phyloP scores from a whole-genome alignment of 2,329 filamentous ascomycete genomes.

The Pseudonectria buxi region DNA sequence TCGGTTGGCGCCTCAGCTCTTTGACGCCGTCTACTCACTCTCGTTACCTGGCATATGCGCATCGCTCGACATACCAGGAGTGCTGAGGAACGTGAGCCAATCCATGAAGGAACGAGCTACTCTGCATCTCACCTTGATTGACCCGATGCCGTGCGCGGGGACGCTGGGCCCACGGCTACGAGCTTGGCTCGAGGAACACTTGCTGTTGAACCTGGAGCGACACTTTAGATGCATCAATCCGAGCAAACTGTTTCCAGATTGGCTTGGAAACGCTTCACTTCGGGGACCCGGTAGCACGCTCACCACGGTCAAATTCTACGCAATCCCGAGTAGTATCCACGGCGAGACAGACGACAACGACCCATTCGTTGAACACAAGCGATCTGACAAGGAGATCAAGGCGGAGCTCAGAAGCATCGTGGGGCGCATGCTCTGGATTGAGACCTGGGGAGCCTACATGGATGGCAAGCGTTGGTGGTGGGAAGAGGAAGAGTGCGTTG shows the following conservation, averaged over 20 bases:
- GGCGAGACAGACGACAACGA: slow-evolving; percentile 16
- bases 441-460: slow-evolving; percentile 52
- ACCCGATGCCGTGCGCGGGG: slow-evolving; percentile 50
- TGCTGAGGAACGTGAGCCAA: slow-evolving; percentile 51
- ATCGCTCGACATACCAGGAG: slow-evolving; percentile 46
- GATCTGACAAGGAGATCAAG: slow-evolving; percentile 27
- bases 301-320: slow-evolving; percentile 44
- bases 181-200: slow-evolving; percentile 55
- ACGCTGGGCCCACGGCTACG: slow-evolving; percentile 52
- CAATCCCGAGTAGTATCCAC: slow-evolving; percentile 29
- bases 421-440: slow-evolving; percentile 53
- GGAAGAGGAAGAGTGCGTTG: slow-evolving; percentile 48
- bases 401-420: slow-evolving; percentile 45
- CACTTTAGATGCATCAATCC: slow-evolving; percentile 55
- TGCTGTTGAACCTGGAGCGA: slow-evolving; percentile 52
- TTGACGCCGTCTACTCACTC: slow-evolving; percentile 45
- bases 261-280: slow-evolving; percentile 51
- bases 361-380: slow-evolving; percentile 13
- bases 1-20: slow-evolving; percentile 35
- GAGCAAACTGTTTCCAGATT: slow-evolving; percentile 49
- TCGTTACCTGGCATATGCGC: slow-evolving; percentile 51
- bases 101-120: slow-evolving; percentile 48
- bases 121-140: slow-evolving; percentile 55
- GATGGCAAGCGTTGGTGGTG: slow-evolving; percentile 53
- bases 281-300: slow-evolving; percentile 40